Conservation (phyloP, 257 asterid genomes). For the Fraxinus quadrangulata region DNA sequence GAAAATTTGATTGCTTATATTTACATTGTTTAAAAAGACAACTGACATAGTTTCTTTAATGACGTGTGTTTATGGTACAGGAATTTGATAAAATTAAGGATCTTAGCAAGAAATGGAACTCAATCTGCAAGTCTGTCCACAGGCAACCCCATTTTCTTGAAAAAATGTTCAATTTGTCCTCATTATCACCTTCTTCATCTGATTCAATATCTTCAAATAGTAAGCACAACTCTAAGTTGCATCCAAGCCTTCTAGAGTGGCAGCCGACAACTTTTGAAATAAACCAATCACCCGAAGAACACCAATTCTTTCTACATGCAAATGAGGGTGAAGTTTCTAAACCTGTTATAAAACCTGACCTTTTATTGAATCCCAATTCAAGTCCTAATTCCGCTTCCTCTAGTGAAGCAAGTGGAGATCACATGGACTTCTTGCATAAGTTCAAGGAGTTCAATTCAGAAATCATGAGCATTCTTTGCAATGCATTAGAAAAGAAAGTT, state of each 20-base stretch:
- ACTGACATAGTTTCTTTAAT: constrained; percentile 16
- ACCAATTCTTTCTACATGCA: constrained; percentile 40
- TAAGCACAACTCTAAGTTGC: constrained; percentile 40
- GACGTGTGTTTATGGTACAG: constrained; percentile 34
- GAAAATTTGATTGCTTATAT: background rate
- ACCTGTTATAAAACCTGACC: constrained; percentile 58
- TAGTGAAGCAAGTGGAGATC: constrained; percentile 74
- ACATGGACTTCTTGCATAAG: constrained; percentile 30
- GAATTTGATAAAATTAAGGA: constrained; percentile 57
- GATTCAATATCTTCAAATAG: constrained; percentile 68
- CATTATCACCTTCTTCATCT: constrained; percentile 72
- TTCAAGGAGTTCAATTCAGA: constrained; percentile 48
- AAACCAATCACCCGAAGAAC: constrained; percentile 36
- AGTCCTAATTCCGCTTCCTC: constrained; percentile 98
- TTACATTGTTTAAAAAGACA: background rate
- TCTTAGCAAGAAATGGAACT: constrained; percentile 90
- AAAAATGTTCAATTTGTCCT: constrained; percentile 47
- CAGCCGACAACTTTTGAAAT: constrained; percentile 56
- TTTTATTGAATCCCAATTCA: constrained; percentile 83
- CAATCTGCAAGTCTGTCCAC: constrained; percentile 77
- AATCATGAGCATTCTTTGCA: constrained; percentile 39
- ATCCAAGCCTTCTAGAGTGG: constrained; percentile 46
- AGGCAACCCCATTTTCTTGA: constrained; percentile 62
- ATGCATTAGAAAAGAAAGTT: constrained; percentile 58
- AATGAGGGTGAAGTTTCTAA: constrained; percentile 38